These are phyloP conservation scores for Phoenix dactylifera DNA, from an alignment of 176 grass and related monocot species.

Conservation along the genomic window DNA sequence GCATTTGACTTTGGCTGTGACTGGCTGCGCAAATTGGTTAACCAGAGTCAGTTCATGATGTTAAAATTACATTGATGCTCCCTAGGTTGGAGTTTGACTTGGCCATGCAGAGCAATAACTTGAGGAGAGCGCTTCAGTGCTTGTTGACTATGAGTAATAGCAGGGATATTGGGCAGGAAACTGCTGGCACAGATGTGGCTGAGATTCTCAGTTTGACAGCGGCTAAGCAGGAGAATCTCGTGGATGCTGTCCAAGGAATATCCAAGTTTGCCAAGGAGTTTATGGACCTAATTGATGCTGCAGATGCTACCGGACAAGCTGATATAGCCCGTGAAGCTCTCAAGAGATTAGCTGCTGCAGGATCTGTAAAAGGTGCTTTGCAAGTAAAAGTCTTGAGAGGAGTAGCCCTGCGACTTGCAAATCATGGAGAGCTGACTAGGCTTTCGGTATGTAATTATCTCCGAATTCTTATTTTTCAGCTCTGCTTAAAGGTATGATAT, in stretches of 20 bases:
- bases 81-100: slow-evolving; percentile 95
- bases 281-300: slow-evolving; percentile 88
- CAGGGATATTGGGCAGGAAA: slow-evolving; percentile 82
- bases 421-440: slow-evolving; percentile 96
- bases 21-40: too few species aligned
- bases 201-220: slow-evolving; percentile 94
- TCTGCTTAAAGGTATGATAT: too few species aligned
- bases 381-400: slow-evolving; percentile 85
- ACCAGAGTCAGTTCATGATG: background rate
- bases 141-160: slow-evolving; percentile 98
- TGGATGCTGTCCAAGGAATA: slow-evolving; percentile 91
- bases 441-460: slow-evolving; percentile 59
- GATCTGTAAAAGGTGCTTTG: slow-evolving; percentile 92
- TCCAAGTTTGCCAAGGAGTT: slow-evolving; percentile 99
- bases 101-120: slow-evolving; percentile 95
- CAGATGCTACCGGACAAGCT: slow-evolving; percentile 95
- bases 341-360: slow-evolving; percentile 87
- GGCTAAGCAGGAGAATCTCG: slow-evolving; percentile 95
- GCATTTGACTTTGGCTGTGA: too few species aligned
- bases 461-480: too few species aligned
- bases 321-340: slow-evolving; percentile 90
- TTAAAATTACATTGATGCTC: slow-evolving; percentile 16
- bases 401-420: slow-evolving; percentile 79
- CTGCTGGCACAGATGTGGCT: slow-evolving; percentile 56
- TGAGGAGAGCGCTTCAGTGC: slow-evolving; percentile 93